phyloP scores from a whole-genome alignment of 2,329 filamentous ascomycete genomes.

The Tolypocladium tundrense region DNA sequence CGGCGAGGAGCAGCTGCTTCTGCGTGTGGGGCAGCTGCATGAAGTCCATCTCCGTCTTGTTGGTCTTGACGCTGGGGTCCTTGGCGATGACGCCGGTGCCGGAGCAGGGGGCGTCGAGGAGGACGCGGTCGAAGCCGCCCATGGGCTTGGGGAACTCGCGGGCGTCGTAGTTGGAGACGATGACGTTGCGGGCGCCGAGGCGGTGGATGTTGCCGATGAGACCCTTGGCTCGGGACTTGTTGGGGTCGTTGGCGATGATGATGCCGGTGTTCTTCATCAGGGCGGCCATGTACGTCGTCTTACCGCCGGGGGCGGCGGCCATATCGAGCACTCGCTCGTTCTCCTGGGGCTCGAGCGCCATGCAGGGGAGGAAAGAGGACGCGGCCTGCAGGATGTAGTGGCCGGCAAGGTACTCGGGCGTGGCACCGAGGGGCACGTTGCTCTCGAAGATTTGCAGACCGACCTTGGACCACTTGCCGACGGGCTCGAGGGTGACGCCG shows the following conservation, averaged over 20 bases:
- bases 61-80: constrained; percentile 93
- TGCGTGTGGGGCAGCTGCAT: constrained; percentile 86
- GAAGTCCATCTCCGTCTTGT: constrained; percentile 95
- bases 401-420: constrained; percentile 91
- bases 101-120: constrained; percentile 91
- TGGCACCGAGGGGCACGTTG: constrained; percentile 76
- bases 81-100: constrained; percentile 97
- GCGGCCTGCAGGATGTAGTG: constrained; percentile 98
- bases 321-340: constrained; percentile 78
- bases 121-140: constrained; percentile 88
- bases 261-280: constrained; percentile 67
- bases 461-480: constrained; percentile 98
- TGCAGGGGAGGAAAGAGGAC: constrained; percentile 92
- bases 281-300: constrained; percentile 56
- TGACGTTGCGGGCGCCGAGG: constrained; percentile 82
- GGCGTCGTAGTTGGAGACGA: constrained; percentile 93
- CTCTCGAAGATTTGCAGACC: constrained; percentile 94
- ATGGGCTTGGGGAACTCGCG: constrained; percentile 90
- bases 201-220: constrained; percentile 97
- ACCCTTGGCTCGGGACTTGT: constrained; percentile 88
- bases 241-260: constrained; percentile 94
- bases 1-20: constrained; percentile 84
- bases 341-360: constrained; percentile 92
- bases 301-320: constrained; percentile 17
- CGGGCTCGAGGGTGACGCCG: constrained; percentile 89